phyloP scores from a whole-genome alignment of 441 rosid genomes.

The Capsella rubella region DNA sequence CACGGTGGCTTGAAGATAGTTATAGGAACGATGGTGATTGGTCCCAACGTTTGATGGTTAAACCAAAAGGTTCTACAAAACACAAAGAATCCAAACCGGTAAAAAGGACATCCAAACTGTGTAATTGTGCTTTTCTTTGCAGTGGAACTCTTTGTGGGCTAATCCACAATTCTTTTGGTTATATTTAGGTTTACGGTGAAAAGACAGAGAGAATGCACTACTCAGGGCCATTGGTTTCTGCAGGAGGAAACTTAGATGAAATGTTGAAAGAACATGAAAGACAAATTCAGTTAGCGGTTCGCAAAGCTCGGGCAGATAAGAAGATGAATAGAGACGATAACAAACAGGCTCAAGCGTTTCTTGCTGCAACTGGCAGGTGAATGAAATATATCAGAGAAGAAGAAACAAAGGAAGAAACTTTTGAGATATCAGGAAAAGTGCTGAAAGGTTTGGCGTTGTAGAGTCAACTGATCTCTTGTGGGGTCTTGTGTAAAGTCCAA shows the following conservation, averaged over 20 bases:
- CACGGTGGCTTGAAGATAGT: conserved; percentile 71
- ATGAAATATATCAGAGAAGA: neutral
- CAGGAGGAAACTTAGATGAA: conserved; percentile 77
- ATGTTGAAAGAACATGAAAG: conserved; percentile 93
- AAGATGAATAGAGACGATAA: conserved; percentile 43
- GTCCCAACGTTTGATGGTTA: conserved; percentile 57
- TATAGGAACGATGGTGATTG: conserved; percentile 51
- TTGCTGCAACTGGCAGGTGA: conserved; percentile 39
- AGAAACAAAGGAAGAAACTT: conserved; percentile 5
- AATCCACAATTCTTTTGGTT: conserved; percentile 26
- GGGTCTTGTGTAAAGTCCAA: conserved; percentile 37
- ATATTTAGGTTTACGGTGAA: conserved; percentile 48
- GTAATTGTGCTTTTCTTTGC: conserved; percentile 5
- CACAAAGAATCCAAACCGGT: conserved; percentile 44
- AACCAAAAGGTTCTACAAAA: conserved; percentile 53
- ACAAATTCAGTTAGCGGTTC: conserved; percentile 75
- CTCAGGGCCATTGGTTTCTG: conserved; percentile 73
- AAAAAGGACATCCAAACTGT: conserved; percentile 62
- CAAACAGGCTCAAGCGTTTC: conserved; percentile 1
- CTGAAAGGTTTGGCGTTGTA: conserved; percentile 14
- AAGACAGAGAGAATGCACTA: conserved; percentile 60
- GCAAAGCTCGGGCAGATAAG: conserved; percentile 75
- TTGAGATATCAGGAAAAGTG: neutral
- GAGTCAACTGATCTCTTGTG: conserved; percentile 23
- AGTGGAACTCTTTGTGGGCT: conserved; percentile 31